Conservation (phyloP, 2,329 filamentous ascomycete genomes). For the Teratosphaeria zuluensis region DNA sequence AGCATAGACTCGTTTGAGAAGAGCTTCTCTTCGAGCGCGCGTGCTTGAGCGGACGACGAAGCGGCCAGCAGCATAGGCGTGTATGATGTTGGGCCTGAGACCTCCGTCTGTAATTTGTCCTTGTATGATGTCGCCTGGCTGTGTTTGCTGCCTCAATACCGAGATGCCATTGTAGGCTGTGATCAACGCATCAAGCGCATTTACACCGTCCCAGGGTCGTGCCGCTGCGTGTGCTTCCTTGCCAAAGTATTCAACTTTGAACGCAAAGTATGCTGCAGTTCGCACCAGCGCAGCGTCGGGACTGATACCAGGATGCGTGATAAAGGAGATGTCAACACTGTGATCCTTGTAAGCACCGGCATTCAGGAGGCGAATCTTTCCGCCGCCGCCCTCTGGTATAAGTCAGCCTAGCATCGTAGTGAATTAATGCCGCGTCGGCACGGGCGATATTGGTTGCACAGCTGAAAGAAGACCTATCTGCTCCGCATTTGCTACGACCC, state of each 20-base stretch:
- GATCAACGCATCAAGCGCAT: conserved; percentile 26
- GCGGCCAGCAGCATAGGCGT: conserved; percentile 28
- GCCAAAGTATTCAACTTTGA: conserved; percentile 43
- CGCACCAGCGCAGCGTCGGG: conserved; percentile 40
- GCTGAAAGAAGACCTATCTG: too few species aligned
- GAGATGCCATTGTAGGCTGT: conserved; percentile 26
- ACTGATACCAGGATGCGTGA: conserved; percentile 27
- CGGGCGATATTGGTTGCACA: too few species aligned
- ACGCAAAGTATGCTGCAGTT: conserved; percentile 42
- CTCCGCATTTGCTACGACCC: too few species aligned
- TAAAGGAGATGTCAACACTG: conserved; percentile 25
- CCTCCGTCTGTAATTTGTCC: conserved; percentile 22
- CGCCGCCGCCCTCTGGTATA: conserved; percentile 24
- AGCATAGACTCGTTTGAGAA: conserved; percentile 24
- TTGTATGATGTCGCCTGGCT: conserved; percentile 31
- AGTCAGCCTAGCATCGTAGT: not conserved
- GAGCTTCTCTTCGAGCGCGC: conserved; percentile 19
- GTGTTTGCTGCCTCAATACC: conserved; percentile 31
- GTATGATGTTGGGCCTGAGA: conserved; percentile 29
- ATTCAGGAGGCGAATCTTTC: conserved; percentile 37
- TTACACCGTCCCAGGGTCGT: conserved; percentile 25
- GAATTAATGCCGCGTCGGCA: not conserved
- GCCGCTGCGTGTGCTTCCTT: conserved; percentile 29
- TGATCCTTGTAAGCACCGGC: conserved; percentile 35
- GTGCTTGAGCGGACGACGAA: conserved; percentile 29